Evolutionary conservation across 768 basidiomycete species (phyloP).

Genomic region (Boletus fagicola): DNA sequence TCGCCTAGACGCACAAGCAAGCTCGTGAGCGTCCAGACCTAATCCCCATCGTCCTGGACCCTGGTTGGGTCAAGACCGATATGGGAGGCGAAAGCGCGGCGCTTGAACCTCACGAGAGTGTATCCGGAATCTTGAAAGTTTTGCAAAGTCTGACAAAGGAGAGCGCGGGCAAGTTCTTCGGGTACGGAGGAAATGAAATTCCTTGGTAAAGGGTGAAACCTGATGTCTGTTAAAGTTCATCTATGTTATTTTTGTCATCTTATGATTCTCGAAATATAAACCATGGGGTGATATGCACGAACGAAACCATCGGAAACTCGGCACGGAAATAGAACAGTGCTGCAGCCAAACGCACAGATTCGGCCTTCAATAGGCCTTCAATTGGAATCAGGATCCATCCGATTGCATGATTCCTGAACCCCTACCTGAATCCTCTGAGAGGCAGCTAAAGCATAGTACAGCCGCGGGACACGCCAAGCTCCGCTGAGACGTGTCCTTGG

Average conservation of each 20-base stretch:
- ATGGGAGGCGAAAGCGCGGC: constrained; percentile 36
- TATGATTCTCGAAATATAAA: not conserved
- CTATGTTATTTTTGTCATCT: not conserved
- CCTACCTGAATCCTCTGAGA: too few species aligned
- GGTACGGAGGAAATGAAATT: constrained; percentile 7
- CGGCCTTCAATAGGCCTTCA: too few species aligned
- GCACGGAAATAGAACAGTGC: not conserved
- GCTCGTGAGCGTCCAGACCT: constrained; percentile 13
- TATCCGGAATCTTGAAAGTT: constrained; percentile 21
- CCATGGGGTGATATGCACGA: not conserved
- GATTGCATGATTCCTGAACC: too few species aligned
- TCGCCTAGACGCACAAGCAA: constrained; percentile 15
- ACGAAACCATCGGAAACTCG: not conserved
- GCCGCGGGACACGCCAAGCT: too few species aligned
- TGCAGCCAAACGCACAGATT: too few species aligned
- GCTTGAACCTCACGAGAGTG: constrained; percentile 32
- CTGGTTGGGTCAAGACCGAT: constrained; percentile 56
- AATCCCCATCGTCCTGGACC: not conserved
- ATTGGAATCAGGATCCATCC: too few species aligned
- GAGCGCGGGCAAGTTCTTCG: not conserved
- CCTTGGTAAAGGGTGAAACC: constrained; percentile 5
- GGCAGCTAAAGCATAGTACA: too few species aligned
- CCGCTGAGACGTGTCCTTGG: too few species aligned
- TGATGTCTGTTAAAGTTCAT: not conserved
- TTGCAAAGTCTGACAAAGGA: not conserved